Evolutionary conservation across 768 basidiomycete genomes (phyloP).

Genomic region (Macrolepiota dolichaula): DNA sequence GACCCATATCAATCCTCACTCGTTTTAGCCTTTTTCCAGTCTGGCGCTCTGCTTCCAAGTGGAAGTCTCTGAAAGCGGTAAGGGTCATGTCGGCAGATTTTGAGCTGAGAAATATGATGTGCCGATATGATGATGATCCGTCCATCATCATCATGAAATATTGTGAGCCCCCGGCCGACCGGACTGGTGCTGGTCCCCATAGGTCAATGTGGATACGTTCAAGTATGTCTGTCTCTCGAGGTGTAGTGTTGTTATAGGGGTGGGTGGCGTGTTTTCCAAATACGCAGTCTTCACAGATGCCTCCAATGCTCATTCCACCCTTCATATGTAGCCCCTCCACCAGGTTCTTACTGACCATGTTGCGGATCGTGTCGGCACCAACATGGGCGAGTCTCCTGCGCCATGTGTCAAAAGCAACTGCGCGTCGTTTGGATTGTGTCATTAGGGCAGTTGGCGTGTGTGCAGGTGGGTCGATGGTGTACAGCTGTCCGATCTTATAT

Average conservation of each 20-base stretch:
- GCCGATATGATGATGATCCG: slow-evolving; percentile 14
- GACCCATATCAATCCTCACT: neutral
- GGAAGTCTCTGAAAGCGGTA: slow-evolving; percentile 12
- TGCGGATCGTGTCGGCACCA: slow-evolving; percentile 4
- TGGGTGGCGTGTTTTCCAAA: slow-evolving; percentile 18
- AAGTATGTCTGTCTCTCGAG: slow-evolving; percentile 17
- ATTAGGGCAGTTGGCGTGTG: neutral
- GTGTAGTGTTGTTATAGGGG: slow-evolving; percentile 19
- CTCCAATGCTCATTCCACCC: too few species aligned
- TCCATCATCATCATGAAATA: slow-evolving; percentile 25
- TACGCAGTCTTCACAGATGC: too few species aligned
- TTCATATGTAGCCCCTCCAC: slow-evolving; percentile 25
- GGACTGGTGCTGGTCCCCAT: slow-evolving; percentile 18
- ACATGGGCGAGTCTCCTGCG: slow-evolving; percentile 25
- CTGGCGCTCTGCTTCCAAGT: slow-evolving; percentile 15
- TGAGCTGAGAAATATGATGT: slow-evolving; percentile 17
- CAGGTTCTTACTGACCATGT: slow-evolving; percentile 11
- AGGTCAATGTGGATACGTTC: too few species aligned
- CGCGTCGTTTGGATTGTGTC: slow-evolving; percentile 15
- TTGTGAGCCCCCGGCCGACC: slow-evolving; percentile 12
- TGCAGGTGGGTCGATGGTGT: too few species aligned
- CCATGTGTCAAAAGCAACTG: slow-evolving; percentile 20
- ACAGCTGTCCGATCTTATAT: neutral
- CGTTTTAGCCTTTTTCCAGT: slow-evolving; percentile 13
- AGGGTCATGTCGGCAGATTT: slow-evolving; percentile 19